Base-by-base conservation (phyloP, 2,329 filamentous ascomycete species). In the Curvularia lunata region DNA sequence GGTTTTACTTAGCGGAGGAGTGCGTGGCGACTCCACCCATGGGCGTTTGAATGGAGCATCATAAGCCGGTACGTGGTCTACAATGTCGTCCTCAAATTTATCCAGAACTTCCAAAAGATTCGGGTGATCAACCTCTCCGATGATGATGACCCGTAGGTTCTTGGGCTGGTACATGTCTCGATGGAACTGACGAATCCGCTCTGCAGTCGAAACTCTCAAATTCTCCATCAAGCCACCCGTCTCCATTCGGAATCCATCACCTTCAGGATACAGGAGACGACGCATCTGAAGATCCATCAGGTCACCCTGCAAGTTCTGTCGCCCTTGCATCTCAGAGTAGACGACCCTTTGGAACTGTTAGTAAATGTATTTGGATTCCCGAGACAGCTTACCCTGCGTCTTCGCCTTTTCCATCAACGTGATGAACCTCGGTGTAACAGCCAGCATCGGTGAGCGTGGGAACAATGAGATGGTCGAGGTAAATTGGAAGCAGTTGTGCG, bases 141-240 rank as follows among this genome's bases (percentile, higher is more conserved):
- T 89, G 58, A 99, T 87, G 25, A 97, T 86, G 27, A 99, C 80
- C 63, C 93, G 96, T 58, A 99, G 81, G 71, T 99, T 99, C 74
- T 93, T 94, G 3, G 95, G 95, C 75, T 98, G 94, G 72, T 99
- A 99, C 94, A 99, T 98, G 63, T 93, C 91, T 61, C 88, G 88
- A 76, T 99, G 95, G 70, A 98, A 99, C 57, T 89, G 87, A n/a
- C 95, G 88, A 65, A 99, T 99, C 38, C 92, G 88, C 51, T 97
- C 90, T 1, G 92, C 88, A 0, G 92, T 95, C 46, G 99, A 81
- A 3, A 92, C 87, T 41, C 95, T 88, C 48, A 99, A 83, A 32
- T 92, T 90, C 68, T 97, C 91, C 81, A 96, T 96, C 89, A 97
- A 92, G 13, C 95, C 95, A 12, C 95, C 95, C n/a, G 95, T 99